Evolutionary conservation across 805 yeast genomes (phyloP).

Genomic region (Pichia cephalocereana): DNA sequence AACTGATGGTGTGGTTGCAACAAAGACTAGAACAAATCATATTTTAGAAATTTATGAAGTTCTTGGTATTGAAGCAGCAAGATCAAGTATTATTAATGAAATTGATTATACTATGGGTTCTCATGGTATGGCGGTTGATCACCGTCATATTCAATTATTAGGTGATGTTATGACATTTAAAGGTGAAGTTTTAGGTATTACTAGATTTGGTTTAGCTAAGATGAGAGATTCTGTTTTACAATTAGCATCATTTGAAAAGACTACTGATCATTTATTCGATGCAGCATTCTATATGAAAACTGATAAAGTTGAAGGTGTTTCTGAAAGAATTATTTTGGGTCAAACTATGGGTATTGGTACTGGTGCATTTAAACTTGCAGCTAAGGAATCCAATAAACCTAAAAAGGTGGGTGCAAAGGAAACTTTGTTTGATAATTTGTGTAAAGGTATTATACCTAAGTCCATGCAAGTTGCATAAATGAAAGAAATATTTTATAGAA

Average conservation of each 20-base stretch:
- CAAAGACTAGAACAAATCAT: conserved; percentile 84
- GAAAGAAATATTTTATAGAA: neutral
- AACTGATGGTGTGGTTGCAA: conserved; percentile 92
- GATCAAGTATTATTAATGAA: conserved; percentile 86
- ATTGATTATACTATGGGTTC: conserved; percentile 97
- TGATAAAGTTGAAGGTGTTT: conserved; percentile 93
- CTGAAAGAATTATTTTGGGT: conserved; percentile 94
- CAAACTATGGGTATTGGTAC: conserved; percentile 98
- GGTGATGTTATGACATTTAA: conserved; percentile 99
- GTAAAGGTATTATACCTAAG: conserved; percentile 18
- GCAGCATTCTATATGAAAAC: conserved; percentile 97
- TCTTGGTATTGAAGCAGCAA: conserved; percentile 96
- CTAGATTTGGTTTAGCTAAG: conserved; percentile 94
- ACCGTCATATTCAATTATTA: conserved; percentile 93
- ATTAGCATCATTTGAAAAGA: conserved; percentile 94
- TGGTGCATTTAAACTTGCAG: conserved; percentile 84
- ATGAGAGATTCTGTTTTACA: conserved; percentile 98
- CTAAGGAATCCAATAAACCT: conserved; percentile 32
- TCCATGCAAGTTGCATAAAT: conserved; percentile 11
- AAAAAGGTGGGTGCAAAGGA: conserved; percentile 32
- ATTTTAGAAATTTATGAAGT: conserved; percentile 82
- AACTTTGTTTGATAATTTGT: conserved; percentile 39
- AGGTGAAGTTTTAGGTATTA: conserved; percentile 96
- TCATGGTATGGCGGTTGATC: conserved; percentile 99
- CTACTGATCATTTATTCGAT: conserved; percentile 96